Evolutionary conservation across 257 asterid genomes (phyloP).

Genomic region (Nicotiana benthamiana): DNA sequence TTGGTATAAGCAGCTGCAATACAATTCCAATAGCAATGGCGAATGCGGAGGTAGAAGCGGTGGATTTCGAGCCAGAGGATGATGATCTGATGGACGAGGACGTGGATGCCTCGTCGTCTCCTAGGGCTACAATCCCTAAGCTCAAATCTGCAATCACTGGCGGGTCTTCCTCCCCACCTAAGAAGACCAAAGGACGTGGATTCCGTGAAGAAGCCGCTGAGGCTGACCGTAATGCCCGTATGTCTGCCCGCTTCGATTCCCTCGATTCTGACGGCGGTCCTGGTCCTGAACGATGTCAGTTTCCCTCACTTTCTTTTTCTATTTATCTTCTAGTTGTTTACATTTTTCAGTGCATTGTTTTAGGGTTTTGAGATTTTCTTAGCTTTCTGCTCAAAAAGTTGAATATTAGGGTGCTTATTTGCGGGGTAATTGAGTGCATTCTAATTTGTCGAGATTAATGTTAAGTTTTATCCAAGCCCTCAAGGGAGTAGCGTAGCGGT

Average conservation of each 20-base stretch:
- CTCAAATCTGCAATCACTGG: slow-evolving; percentile 87
- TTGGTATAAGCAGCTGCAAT: background rate
- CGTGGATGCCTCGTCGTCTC: slow-evolving; percentile 35
- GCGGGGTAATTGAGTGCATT: background rate
- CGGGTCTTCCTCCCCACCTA: slow-evolving; percentile 57
- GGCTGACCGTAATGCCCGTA: slow-evolving; percentile 80
- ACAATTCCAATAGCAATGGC: slow-evolving; percentile 74
- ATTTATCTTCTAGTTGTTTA: background rate
- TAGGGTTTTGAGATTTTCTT: background rate
- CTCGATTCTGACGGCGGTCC: slow-evolving; percentile 85
- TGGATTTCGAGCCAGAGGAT: slow-evolving; percentile 92
- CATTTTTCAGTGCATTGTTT: background rate
- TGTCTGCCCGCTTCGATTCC: slow-evolving; percentile 83
- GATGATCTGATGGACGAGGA: slow-evolving; percentile 97
- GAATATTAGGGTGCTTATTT: background rate
- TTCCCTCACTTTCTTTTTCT: slow-evolving; percentile 7
- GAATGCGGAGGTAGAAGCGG: slow-evolving; percentile 67
- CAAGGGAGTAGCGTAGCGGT: background rate
- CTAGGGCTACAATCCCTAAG: slow-evolving; percentile 50
- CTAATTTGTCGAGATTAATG: background rate
- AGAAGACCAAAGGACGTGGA: slow-evolving; percentile 94
- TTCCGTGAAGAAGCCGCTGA: slow-evolving; percentile 80
- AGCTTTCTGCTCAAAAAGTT: background rate
- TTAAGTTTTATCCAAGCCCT: background rate
- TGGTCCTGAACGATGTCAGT: slow-evolving; percentile 92